These are phyloP conservation scores for Coffea humblotiana DNA, from an alignment of 305 asterid species.

Conservation along the genomic window DNA sequence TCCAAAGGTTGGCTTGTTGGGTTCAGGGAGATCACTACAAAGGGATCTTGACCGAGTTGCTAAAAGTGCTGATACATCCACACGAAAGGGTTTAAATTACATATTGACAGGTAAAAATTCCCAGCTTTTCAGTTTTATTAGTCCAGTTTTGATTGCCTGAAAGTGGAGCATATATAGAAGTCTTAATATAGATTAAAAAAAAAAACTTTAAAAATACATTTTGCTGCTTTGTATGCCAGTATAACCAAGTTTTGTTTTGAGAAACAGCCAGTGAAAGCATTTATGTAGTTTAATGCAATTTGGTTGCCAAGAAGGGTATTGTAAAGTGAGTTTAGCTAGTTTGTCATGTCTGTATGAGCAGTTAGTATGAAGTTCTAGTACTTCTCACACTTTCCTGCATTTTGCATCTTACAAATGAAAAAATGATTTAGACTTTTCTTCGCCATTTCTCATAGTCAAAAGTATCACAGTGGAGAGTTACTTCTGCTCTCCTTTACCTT, in stretches of 20 bases:
- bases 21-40: conserved; percentile 85
- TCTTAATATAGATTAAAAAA: background rate
- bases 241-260: background rate
- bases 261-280: background rate
- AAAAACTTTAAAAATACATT: background rate
- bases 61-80: conserved; percentile 26
- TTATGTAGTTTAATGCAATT: too few species aligned
- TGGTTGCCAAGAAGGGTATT: background rate
- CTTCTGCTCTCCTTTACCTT: too few species aligned
- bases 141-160: background rate
- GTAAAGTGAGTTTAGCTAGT: background rate
- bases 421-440: too few species aligned
- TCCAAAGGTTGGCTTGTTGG: conserved; percentile 79
- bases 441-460: too few species aligned
- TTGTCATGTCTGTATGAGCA: background rate
- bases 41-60: conserved; percentile 87
- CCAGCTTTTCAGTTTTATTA: background rate
- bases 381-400: too few species aligned
- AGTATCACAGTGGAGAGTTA: too few species aligned
- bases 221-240: background rate
- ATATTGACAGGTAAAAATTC: conserved; percentile 71
- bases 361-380: too few species aligned
- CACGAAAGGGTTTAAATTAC: conserved; percentile 80
- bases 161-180: background rate
- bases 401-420: too few species aligned